Conservation (phyloP, 192 early-diverging fungal species). For the Cladochytrium replicatum region DNA sequence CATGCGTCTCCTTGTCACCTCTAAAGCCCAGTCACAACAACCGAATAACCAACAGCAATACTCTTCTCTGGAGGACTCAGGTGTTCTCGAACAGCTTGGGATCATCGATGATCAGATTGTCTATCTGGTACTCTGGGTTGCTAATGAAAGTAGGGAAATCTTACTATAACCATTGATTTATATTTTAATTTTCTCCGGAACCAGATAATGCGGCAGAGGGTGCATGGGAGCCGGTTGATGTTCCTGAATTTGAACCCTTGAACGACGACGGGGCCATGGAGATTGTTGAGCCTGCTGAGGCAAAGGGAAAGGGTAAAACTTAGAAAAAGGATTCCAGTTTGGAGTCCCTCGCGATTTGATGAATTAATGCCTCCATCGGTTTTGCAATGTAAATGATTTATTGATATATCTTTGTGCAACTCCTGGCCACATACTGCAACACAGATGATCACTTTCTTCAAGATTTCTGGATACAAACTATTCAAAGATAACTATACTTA, state of each 20-base stretch:
- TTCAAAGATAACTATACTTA: too few species aligned
- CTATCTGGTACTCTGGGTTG: conserved; percentile 21
- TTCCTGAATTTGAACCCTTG: conserved; percentile 34
- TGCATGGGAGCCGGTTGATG: conserved; percentile 32
- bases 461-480: too few species aligned
- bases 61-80: conserved; percentile 26
- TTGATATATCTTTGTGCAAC: too few species aligned
- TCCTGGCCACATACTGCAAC: too few species aligned
- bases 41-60: conserved; percentile 6
- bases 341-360: too few species aligned
- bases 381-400: too few species aligned
- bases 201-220: conserved; percentile 14
- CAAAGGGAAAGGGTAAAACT: too few species aligned
- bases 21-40: conserved; percentile 9
- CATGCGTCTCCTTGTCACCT: conserved; percentile 12
- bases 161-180: too few species aligned
- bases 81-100: conserved; percentile 33
- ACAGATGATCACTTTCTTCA: too few species aligned
- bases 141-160: conserved; percentile 11
- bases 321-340: too few species aligned
- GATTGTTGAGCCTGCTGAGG: too few species aligned
- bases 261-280: conserved; percentile 20
- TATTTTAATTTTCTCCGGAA: neutral
- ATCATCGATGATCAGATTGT: conserved; percentile 24
- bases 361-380: too few species aligned